These are phyloP conservation scores for Elasticomyces elasticus DNA, from an alignment of 495 filamentous ascomycete species.

Conservation along the genomic window DNA sequence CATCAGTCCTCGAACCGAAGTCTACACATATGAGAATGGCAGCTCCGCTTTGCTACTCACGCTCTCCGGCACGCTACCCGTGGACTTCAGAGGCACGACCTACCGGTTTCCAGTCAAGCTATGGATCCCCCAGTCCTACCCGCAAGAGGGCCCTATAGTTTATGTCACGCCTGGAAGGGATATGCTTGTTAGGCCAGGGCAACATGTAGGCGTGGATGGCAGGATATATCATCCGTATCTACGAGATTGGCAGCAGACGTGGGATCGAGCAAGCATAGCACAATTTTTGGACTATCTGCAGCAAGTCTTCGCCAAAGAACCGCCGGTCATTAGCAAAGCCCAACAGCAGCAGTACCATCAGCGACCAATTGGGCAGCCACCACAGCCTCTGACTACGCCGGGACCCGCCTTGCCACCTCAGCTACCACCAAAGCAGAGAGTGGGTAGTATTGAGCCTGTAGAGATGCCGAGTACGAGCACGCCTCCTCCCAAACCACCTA, in stretches of 20 bases:
- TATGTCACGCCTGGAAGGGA: constrained; percentile 82
- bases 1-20: constrained; percentile 82
- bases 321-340: constrained; percentile 65
- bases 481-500: constrained; percentile 30
- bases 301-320: constrained; percentile 88
- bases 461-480: constrained; percentile 1
- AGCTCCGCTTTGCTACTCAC: constrained; percentile 77
- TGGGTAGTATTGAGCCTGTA: not conserved
- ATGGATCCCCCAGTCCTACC: constrained; percentile 95
- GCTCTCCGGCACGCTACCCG: constrained; percentile 77
- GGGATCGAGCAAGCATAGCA: constrained; percentile 78
- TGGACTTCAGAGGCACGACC: constrained; percentile 73
- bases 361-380: constrained; percentile 24
- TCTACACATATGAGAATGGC: constrained; percentile 91
- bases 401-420: constrained; percentile 25
- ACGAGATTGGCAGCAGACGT: constrained; percentile 75
- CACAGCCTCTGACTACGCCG: constrained; percentile 31
- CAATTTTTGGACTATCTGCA: constrained; percentile 75
- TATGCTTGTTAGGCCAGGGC: constrained; percentile 83
- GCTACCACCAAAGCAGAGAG: constrained; percentile 33
- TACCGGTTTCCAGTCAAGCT: constrained; percentile 86
- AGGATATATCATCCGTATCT: constrained; percentile 93
- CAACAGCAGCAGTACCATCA: constrained; percentile 40
- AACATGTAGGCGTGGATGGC: constrained; percentile 91
- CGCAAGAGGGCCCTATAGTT: constrained; percentile 68